Percentiles rank a stretch among this genome's conserved stretches.
These are phyloP conservation scores for Silybum marianum DNA, from an alignment of 129 eudicot genomes.

Conservation along the genomic window DNA sequence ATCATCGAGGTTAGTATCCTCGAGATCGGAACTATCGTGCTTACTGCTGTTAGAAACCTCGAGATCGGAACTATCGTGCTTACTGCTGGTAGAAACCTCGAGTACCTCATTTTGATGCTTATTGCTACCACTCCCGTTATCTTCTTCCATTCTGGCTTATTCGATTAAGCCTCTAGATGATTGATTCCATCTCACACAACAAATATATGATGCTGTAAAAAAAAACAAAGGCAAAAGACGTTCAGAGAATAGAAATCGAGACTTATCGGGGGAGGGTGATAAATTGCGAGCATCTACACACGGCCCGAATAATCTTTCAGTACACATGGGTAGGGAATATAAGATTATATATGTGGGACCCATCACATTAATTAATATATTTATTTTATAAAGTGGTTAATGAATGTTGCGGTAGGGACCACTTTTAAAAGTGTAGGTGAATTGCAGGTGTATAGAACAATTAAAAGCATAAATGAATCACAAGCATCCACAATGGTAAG, in stretches of 20 bases:
- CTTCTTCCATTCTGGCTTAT: not conserved
- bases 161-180: not conserved
- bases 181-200: slow-evolving; percentile 1
- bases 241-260: not conserved
- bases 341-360: no score
- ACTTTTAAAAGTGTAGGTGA: no score
- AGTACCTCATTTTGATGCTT: not conserved
- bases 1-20: not conserved
- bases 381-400: no score
- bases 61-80: not conserved
- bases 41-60: not conserved
- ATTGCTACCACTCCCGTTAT: not conserved
- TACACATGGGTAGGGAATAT: no score
- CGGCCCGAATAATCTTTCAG: no score
- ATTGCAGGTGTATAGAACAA: no score
- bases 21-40: not conserved
- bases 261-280: not conserved
- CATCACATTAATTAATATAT: no score
- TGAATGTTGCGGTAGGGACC: no score
- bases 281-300: no score
- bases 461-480: no score
- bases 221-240: not conserved
- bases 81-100: not conserved
- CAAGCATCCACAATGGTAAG: not conserved
- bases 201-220: not conserved